Percentiles rank a stretch among this genome's conserved stretches.
phyloP scores from a whole-genome alignment of 192 early-diverging fungal species.

The Phycomyces nitens region DNA sequence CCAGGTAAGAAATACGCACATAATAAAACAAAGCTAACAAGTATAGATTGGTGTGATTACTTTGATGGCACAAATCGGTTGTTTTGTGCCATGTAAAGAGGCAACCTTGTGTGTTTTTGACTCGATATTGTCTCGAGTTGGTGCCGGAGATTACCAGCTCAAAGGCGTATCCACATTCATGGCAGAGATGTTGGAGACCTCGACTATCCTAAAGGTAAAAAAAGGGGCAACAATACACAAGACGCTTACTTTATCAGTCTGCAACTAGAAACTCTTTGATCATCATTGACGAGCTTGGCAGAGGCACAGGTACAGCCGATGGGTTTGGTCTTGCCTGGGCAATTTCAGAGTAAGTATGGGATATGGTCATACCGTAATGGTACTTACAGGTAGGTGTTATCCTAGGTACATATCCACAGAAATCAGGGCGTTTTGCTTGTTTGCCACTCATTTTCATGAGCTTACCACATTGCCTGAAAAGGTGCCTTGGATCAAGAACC shows the following conservation, averaged over 20 bases:
- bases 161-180: slow-evolving; percentile 96
- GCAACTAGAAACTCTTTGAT: slow-evolving; percentile 82
- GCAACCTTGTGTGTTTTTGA: slow-evolving; percentile 78
- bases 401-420: slow-evolving; percentile 25
- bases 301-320: slow-evolving; percentile 98
- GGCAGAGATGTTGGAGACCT: slow-evolving; percentile 93
- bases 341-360: slow-evolving; percentile 79
- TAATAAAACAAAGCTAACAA: slow-evolving; percentile 1
- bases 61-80: slow-evolving; percentile 92
- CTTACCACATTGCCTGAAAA: slow-evolving; percentile 76
- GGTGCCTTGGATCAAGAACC: slow-evolving; percentile 75
- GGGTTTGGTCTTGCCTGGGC: slow-evolving; percentile 98
- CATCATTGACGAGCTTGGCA: slow-evolving; percentile 93
- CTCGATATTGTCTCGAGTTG: slow-evolving; percentile 87
- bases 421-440: slow-evolving; percentile 22
- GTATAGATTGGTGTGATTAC: slow-evolving; percentile 81
- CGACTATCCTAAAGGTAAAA: slow-evolving; percentile 75
- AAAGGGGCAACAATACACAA: neutral
- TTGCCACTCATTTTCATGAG: slow-evolving; percentile 96
- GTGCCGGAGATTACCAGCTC: slow-evolving; percentile 90
- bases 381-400: slow-evolving; percentile 1
- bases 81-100: slow-evolving; percentile 86
- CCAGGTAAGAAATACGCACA: slow-evolving; percentile 51
- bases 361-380: too few relatives aligned
- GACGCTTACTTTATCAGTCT: slow-evolving; percentile 39